Conservation (phyloP, 2,329 filamentous ascomycete genomes). For the Colletotrichum horii region DNA sequence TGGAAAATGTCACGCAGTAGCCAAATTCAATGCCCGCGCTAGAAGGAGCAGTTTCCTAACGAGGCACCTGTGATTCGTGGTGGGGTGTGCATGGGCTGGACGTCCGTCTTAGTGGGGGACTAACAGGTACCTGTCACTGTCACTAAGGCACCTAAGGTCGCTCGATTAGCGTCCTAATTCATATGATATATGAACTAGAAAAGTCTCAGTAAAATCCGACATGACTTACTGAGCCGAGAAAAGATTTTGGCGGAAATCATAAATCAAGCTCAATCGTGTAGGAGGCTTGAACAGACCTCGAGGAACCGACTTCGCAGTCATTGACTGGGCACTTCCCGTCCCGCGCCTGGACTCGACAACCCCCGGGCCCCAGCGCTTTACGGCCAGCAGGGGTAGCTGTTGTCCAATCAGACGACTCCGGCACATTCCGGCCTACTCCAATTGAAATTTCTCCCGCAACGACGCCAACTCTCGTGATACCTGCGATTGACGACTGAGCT, state of each 20-base stretch:
- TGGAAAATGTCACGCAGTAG: neutral
- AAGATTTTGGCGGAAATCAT: neutral
- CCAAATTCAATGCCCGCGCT: conserved; percentile 6
- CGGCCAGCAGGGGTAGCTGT: conserved; percentile 11
- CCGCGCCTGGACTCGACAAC: neutral
- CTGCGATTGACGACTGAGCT: conserved; percentile 12
- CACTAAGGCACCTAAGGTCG: too few species aligned
- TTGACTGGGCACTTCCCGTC: neutral
- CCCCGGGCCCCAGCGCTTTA: neutral
- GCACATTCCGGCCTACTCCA: conserved; percentile 11
- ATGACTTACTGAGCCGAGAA: neutral
- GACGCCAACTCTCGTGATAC: neutral
- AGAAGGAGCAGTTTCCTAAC: conserved; percentile 1
- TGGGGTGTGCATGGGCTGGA: neutral
- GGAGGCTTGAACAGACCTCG: neutral
- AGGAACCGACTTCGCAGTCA: neutral
- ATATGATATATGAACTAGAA: neutral
- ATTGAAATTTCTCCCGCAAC: conserved; percentile 23
- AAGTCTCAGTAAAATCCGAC: neutral
- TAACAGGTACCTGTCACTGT: neutral
- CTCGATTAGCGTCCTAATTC: neutral
- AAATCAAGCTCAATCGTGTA: neutral
- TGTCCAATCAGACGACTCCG: conserved; percentile 2
- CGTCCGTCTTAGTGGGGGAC: neutral
- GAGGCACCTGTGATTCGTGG: neutral